Evolutionary conservation across 2,329 filamentous ascomycete genomes (phyloP), one percentile per base, ranked within the genome.

Genomic region (Rhynchosporium secalis): DNA sequence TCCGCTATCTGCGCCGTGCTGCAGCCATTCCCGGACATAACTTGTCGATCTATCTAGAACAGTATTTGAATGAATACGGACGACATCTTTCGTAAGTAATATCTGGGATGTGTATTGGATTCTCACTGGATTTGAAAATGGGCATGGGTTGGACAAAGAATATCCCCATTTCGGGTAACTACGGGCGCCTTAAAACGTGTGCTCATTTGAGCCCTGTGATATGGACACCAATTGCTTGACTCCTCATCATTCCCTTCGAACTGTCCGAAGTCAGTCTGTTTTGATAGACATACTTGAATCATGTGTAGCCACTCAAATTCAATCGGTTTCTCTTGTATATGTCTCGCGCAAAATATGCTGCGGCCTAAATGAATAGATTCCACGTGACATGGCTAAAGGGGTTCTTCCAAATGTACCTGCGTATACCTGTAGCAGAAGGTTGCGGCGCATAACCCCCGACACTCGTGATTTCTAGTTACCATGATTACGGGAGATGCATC

Each of bases 31-130:
- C 75, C 20, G 76, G 75, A 2, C 82, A 80, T 65, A 69, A 63
- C 2, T 69, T 83, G 38, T 75, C 78, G 28, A 63, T 73, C 4
- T 78, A 81, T 69, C 70, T 82, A 47, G 77, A 81, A 68, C 76
- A 78, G 76, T 83, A 79, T 68, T 71, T 81, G 13, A 75, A 80
- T 45, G 78, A 80, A 26, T 79, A 79, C 66, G 78, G 78, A 4
- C 68, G 74, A 68, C 73, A 72, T 65, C 70, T 73, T 49, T 65
- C 62, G 31, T 70, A 62, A 29, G 29, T 40, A 4, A 38, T 9
- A 20, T 41, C 13, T 52, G 15, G n/a, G n/a, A 3, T 40, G 38
- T 45, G 15, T 48, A 6, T 33, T 52, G 5, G 28, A 36, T 51
- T 12, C n/a, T 43, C n/a, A 12, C 26, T 7, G 40, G 43, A 41